Conservation (phyloP, 192 early-diverging fungal species). For the Mycoemilia scoparia region DNA sequence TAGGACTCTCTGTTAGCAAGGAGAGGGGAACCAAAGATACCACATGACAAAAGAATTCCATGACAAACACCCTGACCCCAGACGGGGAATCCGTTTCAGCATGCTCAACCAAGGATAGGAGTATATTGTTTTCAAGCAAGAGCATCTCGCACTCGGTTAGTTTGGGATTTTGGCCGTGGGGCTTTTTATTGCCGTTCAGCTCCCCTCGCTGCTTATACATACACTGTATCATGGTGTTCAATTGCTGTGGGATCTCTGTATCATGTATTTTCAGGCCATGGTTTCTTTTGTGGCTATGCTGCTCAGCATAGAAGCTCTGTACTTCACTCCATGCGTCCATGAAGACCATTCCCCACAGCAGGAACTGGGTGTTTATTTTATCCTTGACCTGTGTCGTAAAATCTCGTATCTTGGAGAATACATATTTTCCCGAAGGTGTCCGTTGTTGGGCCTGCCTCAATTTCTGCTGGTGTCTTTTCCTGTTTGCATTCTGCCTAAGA, state of each 20-base stretch:
- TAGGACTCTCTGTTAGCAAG: constrained; percentile 21
- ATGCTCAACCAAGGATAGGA: constrained; percentile 19
- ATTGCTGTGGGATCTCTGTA: constrained; percentile 21
- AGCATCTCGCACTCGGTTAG: constrained; percentile 25
- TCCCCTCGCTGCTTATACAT: constrained; percentile 8
- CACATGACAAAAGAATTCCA: constrained; percentile 20
- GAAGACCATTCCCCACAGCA: no score
- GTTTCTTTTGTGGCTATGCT: no score
- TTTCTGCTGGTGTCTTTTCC: no score
- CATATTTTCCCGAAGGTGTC: no score
- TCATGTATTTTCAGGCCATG: constrained; percentile 7
- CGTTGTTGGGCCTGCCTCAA: no score
- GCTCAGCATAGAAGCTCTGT: no score
- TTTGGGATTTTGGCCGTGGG: constrained; percentile 12
- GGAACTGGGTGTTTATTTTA: no score
- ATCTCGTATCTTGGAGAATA: no score
- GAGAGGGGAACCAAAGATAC: constrained; percentile 13
- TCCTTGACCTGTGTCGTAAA: no score
- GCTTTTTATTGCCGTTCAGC: not conserved
- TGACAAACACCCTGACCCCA: constrained; percentile 16
- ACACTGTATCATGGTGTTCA: constrained; percentile 13
- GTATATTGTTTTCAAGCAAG: constrained; percentile 21
- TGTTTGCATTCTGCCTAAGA: no score
- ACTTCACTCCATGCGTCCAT: no score
- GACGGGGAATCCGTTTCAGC: constrained; percentile 20